Evolutionary conservation across 345 rosid species (phyloP), one percentile per base, ranked within the genome.

Genomic region (Eucalyptus cloeziana): DNA sequence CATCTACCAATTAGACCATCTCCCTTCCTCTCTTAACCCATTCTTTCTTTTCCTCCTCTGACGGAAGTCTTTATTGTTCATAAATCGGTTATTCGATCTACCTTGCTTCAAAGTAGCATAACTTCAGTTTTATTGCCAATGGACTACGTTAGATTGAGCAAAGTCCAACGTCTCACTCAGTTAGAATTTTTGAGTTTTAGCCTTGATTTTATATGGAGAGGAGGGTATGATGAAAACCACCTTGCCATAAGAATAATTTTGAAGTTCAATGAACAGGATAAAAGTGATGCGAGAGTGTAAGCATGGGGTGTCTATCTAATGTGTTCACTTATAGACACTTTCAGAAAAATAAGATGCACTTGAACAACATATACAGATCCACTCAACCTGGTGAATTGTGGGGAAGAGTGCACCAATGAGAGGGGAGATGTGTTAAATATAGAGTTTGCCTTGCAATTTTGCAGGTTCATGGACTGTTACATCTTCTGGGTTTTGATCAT

Each of bases 401-500:
- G 87, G 60, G 3, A 67, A 87, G 71, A 50, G 13, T 13, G 85
- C 87, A 47, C 31, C 60, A 49, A 49, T 9, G 37, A 87, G 25
- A 64, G 45, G 51, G 15, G 21, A 45, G 58, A 43, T 64, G 71
- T 37, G 60, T 76, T 52, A 69, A 37, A 45, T 33, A 13, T 88
- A 69, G 44, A 69, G 31, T 12, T 51, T 85, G 69, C 45, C 30
- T 76, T 85, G 69, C 64, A 86, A 30, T 60, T 80, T 89, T 30
- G 88, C 93, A 97, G 99, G 96, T 98, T 91, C 99, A 96, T 93
- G 99, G 99, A 47, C 91, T 97, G 90, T 92, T 97, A 88, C 99
- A 96, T 93, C 95, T 98, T 87, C 88, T 98, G 92, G 99, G 99
- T 30, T 98, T 98, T 91, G 99, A 97, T 95, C 99, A 97, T 90